These are phyloP conservation scores for Colletotrichum gloeosporioides DNA, from an alignment of 2,329 filamentous ascomycete genomes.

Conservation along the genomic window DNA sequence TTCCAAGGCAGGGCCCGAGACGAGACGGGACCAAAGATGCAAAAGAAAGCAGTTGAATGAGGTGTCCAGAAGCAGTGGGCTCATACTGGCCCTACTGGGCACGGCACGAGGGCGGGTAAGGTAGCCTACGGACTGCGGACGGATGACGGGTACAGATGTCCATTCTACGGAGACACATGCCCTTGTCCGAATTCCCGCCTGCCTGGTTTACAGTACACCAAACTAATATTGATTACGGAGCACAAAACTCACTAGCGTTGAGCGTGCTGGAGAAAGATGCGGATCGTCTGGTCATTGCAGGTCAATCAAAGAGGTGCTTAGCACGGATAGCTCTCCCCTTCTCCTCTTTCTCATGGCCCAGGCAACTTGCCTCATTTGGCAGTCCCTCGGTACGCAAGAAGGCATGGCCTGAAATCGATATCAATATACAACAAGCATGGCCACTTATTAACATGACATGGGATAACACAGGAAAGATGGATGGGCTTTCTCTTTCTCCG, in stretches of 20 bases:
- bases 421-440: constrained; percentile 9
- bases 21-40: not conserved
- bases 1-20: not conserved
- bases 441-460: constrained; percentile 11
- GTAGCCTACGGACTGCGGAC: not conserved
- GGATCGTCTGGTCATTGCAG: not conserved
- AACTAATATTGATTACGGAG: not conserved
- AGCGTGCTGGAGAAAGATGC: not conserved
- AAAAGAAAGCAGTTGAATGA: not conserved
- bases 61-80: not conserved
- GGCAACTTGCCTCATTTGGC: constrained; percentile 4
- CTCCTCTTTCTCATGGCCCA: not conserved
- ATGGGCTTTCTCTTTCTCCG: not conserved
- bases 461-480: not conserved
- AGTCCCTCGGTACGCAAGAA: not conserved
- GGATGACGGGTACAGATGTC: not conserved
- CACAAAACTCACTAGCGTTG: not conserved
- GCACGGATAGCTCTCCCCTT: not conserved
- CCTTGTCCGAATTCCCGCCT: constrained; percentile 7
- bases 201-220: not conserved
- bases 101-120: not conserved
- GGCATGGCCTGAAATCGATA: constrained; percentile 7
- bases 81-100: constrained; percentile 11
- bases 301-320: not conserved
- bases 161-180: not conserved